These are phyloP conservation scores for Lodderomyces elongisporus DNA, from an alignment of 1,139 yeast species.

Conservation along the genomic window DNA sequence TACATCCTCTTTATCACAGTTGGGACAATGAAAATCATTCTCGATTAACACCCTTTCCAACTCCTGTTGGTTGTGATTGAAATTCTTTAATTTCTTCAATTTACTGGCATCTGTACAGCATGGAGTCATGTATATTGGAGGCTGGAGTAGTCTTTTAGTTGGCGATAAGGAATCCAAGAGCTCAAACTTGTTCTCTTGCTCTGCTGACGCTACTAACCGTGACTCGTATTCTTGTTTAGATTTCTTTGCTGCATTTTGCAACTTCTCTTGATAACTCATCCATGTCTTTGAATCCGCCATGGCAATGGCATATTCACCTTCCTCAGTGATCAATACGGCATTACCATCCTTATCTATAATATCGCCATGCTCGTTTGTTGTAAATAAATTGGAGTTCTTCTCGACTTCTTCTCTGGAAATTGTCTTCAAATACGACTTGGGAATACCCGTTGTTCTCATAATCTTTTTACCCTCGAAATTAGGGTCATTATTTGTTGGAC, in stretches of 20 bases:
- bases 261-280: conserved; percentile 77
- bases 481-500: conserved; percentile 93
- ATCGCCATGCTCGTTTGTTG: conserved; percentile 43
- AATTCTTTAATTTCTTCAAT: conserved; percentile 47
- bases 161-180: conserved; percentile 58
- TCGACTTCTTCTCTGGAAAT: conserved; percentile 48
- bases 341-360: conserved; percentile 62
- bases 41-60: conserved; percentile 74
- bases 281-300: conserved; percentile 92
- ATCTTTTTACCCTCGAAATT: conserved; percentile 89
- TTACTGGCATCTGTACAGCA: conserved; percentile 61
- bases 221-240: conserved; percentile 39
- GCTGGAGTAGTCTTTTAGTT: conserved; percentile 55
- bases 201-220: conserved; percentile 30
- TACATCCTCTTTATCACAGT: conserved; percentile 70
- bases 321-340: conserved; percentile 80
- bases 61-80: conserved; percentile 34
- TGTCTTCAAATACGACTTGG: conserved; percentile 83
- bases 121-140: conserved; percentile 78
- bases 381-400: conserved; percentile 25
- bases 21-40: conserved; percentile 86
- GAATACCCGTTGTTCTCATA: conserved; percentile 95
- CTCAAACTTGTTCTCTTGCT: conserved; percentile 39
- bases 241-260: conserved; percentile 47
- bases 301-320: conserved; percentile 92